Conservation (phyloP, 2,329 filamentous ascomycete species). For the Cercospora berteroae region DNA sequence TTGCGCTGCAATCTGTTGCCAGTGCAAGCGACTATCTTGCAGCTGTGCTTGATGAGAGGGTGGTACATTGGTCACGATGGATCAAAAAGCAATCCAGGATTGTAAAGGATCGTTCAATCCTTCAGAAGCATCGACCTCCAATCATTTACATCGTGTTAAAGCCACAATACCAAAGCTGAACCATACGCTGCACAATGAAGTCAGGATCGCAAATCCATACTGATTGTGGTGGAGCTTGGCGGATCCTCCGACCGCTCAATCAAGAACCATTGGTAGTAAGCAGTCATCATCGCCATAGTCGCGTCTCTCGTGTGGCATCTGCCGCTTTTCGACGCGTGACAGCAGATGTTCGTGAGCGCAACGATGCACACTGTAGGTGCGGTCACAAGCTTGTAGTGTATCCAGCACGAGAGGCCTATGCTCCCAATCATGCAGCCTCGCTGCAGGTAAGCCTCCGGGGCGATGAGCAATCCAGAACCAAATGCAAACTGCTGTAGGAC, state of each 20-base stretch:
- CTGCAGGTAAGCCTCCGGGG: neutral
- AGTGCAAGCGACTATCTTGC: neutral
- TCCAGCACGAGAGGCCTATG: neutral
- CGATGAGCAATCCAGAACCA: neutral
- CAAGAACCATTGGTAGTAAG: conserved; percentile 6
- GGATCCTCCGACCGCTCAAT: neutral
- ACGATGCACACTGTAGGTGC: neutral
- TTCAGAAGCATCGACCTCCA: neutral
- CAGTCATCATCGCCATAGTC: neutral
- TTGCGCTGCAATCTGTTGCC: neutral
- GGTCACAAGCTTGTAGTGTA: neutral
- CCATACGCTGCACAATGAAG: neutral
- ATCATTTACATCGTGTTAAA: neutral
- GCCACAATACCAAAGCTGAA: neutral
- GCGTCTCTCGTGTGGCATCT: neutral
- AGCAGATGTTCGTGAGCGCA: neutral
- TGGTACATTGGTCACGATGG: neutral
- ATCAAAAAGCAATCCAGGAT: neutral
- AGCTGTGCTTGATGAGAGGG: neutral
- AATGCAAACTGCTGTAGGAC: neutral
- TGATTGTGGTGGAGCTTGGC: neutral
- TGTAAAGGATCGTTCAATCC: neutral
- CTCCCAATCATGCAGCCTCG: neutral
- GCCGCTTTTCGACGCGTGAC: neutral
- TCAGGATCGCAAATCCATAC: neutral